Conservation (phyloP, 176 grass and related monocot species). For the Calamus simplicifolius region DNA sequence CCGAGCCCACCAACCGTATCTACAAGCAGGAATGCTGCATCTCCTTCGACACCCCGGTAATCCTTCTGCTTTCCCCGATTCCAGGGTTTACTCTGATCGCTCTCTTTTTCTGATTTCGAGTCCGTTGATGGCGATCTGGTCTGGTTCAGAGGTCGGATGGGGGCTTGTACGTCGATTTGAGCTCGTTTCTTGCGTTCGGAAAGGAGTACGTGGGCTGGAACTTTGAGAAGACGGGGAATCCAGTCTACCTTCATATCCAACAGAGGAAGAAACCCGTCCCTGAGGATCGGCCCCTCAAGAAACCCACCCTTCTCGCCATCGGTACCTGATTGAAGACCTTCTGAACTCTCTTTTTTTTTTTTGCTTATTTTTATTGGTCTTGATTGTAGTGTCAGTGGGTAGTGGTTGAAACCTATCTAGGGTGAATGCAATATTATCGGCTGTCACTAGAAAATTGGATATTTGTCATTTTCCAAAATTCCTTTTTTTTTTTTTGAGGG, state of each 20-base stretch:
- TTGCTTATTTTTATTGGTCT: too few species aligned
- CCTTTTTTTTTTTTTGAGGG: too few species aligned
- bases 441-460: too few species aligned
- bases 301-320: constrained; percentile 83
- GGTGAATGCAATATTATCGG: too few species aligned
- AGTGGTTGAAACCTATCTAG: not conserved
- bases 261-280: constrained; percentile 52
- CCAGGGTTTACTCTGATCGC: not conserved
- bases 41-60: constrained; percentile 89
- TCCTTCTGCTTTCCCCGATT: not conserved
- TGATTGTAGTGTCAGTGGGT: not conserved
- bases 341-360: too few species aligned
- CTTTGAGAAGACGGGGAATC: constrained; percentile 71
- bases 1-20: constrained; percentile 80
- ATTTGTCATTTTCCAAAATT: too few species aligned
- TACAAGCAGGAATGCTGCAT: constrained; percentile 98
- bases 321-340: constrained; percentile 28
- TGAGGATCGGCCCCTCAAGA: constrained; percentile 77
- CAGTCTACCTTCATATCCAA: constrained; percentile 85
- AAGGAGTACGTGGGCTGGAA: constrained; percentile 79
- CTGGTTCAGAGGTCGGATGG: constrained; percentile 61
- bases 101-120: not conserved
- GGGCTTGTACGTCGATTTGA: constrained; percentile 75
- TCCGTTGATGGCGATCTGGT: constrained; percentile 3
- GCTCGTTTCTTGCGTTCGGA: constrained; percentile 82